phyloP scores from a whole-genome alignment of 352 stramenopile genomes.

The Globisporangium polare region DNA sequence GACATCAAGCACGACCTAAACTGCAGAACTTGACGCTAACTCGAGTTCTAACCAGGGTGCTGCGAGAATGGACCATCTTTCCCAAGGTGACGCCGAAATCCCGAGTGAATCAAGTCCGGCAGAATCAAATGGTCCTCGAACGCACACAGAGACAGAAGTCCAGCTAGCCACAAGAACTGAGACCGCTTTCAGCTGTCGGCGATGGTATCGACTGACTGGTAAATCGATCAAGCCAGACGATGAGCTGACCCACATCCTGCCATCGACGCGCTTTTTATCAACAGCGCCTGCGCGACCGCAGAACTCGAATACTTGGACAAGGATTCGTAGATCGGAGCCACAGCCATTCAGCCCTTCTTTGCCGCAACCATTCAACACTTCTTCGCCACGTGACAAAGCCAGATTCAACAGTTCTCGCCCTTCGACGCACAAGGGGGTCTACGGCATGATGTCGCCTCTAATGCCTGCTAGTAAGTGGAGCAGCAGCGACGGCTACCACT shows the following conservation, averaged over 20 bases:
- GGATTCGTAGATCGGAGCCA: background rate
- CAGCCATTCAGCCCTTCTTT: background rate
- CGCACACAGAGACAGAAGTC: no score
- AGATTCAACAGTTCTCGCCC: background rate
- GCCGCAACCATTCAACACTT: background rate
- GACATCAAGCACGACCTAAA: background rate
- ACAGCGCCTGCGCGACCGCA: background rate
- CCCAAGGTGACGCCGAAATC: background rate
- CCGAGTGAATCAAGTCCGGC: background rate
- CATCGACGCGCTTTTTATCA: background rate
- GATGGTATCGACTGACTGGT: slow-evolving; percentile 18
- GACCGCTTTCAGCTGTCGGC: slow-evolving; percentile 16
- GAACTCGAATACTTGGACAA: background rate
- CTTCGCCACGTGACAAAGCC: background rate
- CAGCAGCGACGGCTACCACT: background rate
- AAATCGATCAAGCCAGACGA: slow-evolving; percentile 10
- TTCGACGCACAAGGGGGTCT: background rate
- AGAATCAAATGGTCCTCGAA: no score
- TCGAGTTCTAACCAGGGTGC: background rate
- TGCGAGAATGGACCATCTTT: background rate
- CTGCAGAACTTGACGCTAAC: background rate
- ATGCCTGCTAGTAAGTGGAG: slow-evolving; percentile 10
- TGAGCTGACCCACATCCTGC: background rate
- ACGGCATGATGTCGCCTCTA: background rate
- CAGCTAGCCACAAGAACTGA: background rate